Base-by-base conservation (phyloP, 164 flowering plant species). In the Stephania yunnanensis region DNA sequence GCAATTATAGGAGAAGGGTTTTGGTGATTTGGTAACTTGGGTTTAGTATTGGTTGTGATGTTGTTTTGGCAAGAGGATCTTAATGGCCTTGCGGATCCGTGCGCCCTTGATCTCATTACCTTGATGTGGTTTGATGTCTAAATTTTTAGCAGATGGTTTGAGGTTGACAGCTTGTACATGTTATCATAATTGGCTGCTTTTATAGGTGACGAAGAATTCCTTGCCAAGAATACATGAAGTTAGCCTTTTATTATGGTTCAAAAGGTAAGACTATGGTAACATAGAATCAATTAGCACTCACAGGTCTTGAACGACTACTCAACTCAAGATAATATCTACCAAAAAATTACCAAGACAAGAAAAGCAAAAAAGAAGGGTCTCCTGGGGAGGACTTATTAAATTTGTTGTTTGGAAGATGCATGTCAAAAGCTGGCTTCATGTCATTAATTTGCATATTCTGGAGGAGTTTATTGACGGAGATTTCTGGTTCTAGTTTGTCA, bases 351-450 rank as follows among this genome's bases (percentile, higher is more conserved):
- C 98, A 81, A 19, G 86, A 70, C 31, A 87, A 52, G 80, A 81
- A 88, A 66, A 93, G 78, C 66, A 85, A 65, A 79, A 88, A 93
- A 77, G 72, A 77, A 20, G 97, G 97, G 78, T 83, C 79, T n/a
- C 94, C 97, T 10, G 97, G 96, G 78, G 87, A 81, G 46, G 97
- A 87, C 78, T 92, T 93, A 76, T 76, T 89, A 68, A 95, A 25
- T 25, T 25, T 25, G 25, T 0, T 25, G 25, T 25, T 25, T 25
- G 25, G 25, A 25, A 25, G 25, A 25, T 25, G 0, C 0, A 95
- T 74, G 76, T 91, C 92, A 84, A 87, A 95, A 69, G 76, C 71
- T 11, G 81, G 92, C 71, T 75, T 80, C 30, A 80, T 65, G 74
- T 84, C 89, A 46, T 69, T 74, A 30, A 93, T 81, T 44, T 82